Percentiles rank a stretch among this genome's conserved stretches.
Evolutionary conservation across 2,329 filamentous ascomycete genomes (phyloP).

Genomic region (Ophiostoma perfectum): DNA sequence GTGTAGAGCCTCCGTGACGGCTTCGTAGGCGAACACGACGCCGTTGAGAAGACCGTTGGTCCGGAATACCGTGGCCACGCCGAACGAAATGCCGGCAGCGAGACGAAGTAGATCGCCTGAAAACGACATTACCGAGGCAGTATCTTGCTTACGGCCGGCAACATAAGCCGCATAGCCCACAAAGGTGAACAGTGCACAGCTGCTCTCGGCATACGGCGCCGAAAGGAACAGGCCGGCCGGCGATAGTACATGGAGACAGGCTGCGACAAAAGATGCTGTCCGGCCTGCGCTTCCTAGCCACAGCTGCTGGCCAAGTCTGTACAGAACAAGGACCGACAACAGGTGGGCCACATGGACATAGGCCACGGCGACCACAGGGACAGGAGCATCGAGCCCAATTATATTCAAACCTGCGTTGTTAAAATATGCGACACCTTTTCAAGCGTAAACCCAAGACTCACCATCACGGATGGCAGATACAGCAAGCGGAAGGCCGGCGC

Average conservation of each 20-base stretch:
- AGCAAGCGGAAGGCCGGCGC: conserved; percentile 42
- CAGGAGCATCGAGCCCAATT: not conserved
- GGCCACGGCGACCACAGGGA: conserved; percentile 52
- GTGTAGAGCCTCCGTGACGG: conserved; percentile 39
- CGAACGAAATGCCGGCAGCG: conserved; percentile 63
- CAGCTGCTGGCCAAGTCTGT: conserved; percentile 25
- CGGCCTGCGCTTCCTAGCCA: conserved; percentile 21
- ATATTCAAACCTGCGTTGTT: not conserved
- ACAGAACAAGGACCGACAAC: conserved; percentile 50
- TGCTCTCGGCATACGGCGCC: conserved; percentile 75
- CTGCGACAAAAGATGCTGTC: conserved; percentile 55
- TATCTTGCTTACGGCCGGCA: conserved; percentile 35
- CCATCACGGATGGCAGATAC: conserved; percentile 37
- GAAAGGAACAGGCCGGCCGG: conserved; percentile 87
- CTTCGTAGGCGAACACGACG: conserved; percentile 64
- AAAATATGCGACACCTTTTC: not conserved
- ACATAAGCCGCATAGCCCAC: conserved; percentile 66
- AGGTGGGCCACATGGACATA: conserved; percentile 73
- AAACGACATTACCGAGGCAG: conserved; percentile 30
- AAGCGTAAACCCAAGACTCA: conserved; percentile 24
- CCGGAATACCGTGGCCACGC: conserved; percentile 65
- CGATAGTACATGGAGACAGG: conserved; percentile 72
- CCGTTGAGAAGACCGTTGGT: conserved; percentile 86
- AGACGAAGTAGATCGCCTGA: conserved; percentile 50
- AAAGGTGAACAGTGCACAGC: conserved; percentile 74